phyloP scores from a whole-genome alignment of 1,284 basidiomycete species.

The Cutaneotrichosporon cutaneum region DNA sequence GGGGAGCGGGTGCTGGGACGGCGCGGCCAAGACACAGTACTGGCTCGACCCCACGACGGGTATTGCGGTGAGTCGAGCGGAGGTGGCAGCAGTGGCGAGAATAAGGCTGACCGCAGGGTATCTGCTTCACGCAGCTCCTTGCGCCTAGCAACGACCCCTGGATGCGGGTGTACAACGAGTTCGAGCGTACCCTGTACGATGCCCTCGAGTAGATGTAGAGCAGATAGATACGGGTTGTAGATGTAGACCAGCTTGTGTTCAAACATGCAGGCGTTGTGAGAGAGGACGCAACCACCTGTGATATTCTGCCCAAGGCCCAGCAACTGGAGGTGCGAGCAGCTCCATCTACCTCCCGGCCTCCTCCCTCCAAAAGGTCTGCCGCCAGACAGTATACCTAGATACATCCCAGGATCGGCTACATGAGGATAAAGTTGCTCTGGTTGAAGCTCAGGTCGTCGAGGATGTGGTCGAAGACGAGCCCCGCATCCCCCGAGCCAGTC shows the following conservation, averaged over 20 bases:
- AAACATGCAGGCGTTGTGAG: no score
- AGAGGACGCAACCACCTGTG: no score
- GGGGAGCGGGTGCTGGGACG: constrained; percentile 33
- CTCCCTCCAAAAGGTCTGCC: no score
- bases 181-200: constrained; percentile 38
- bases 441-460: constrained; percentile 27
- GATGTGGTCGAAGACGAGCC: constrained; percentile 19
- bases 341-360: no score
- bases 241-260: no score
- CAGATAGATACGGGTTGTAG: neutral
- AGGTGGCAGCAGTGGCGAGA: no score
- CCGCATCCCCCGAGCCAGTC: constrained; percentile 1
- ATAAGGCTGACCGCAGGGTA: constrained; percentile 18
- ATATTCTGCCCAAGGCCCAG: no score
- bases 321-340: no score
- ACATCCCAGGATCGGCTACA: constrained; percentile 12
- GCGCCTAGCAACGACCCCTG: constrained; percentile 26
- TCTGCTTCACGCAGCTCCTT: constrained; percentile 33
- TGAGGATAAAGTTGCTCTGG: constrained; percentile 21
- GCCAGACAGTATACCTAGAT: no score
- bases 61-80: constrained; percentile 28
- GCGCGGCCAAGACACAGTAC: constrained; percentile 29
- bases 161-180: constrained; percentile 32
- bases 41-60: constrained; percentile 31
- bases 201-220: constrained; percentile 22